Evolutionary conservation across 2,329 filamentous ascomycete genomes (phyloP).

Genomic region (Ophiosphaerella narmari): DNA sequence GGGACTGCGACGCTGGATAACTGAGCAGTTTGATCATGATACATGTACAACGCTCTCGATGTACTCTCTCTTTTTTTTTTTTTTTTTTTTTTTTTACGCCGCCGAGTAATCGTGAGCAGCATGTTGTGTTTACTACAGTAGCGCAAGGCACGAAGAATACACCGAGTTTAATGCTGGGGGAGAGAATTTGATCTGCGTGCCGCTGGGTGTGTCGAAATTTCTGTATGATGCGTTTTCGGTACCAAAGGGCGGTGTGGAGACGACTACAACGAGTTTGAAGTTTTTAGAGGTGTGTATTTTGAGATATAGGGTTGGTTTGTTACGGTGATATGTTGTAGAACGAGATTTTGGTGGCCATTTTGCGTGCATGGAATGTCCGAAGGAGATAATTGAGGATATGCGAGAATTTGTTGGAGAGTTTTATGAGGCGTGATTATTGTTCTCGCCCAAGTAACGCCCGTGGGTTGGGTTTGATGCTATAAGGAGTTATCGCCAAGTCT

Average conservation of each 20-base stretch:
- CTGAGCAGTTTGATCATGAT: too few relatives aligned
- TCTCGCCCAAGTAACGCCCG: too few relatives aligned
- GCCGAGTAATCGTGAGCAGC: slow-evolving; percentile 30
- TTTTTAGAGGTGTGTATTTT: slow-evolving; percentile 35
- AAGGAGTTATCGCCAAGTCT: too few relatives aligned
- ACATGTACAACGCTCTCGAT: too few relatives aligned
- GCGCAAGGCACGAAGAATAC: slow-evolving; percentile 46
- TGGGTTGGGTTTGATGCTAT: too few relatives aligned
- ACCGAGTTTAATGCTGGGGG: slow-evolving; percentile 41
- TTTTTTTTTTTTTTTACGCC: too few relatives aligned
- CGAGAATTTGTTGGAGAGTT: slow-evolving; percentile 25
- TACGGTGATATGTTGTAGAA: slow-evolving; percentile 15
- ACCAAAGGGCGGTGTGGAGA: slow-evolving; percentile 37
- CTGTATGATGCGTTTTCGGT: slow-evolving; percentile 21
- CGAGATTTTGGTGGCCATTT: slow-evolving; percentile 30
- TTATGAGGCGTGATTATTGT: slow-evolving; percentile 7
- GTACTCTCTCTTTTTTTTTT: too few relatives aligned
- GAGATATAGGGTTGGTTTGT: background rate
- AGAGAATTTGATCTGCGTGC: slow-evolving; percentile 45
- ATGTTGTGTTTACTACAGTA: slow-evolving; percentile 48
- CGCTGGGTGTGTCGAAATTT: slow-evolving; percentile 46
- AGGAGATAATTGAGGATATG: slow-evolving; percentile 29
- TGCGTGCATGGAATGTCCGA: slow-evolving; percentile 32
- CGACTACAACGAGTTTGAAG: slow-evolving; percentile 46
- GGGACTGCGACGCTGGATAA: too few relatives aligned